phyloP scores from a whole-genome alignment of 768 basidiomycete genomes.

The Lactarius quietus region DNA sequence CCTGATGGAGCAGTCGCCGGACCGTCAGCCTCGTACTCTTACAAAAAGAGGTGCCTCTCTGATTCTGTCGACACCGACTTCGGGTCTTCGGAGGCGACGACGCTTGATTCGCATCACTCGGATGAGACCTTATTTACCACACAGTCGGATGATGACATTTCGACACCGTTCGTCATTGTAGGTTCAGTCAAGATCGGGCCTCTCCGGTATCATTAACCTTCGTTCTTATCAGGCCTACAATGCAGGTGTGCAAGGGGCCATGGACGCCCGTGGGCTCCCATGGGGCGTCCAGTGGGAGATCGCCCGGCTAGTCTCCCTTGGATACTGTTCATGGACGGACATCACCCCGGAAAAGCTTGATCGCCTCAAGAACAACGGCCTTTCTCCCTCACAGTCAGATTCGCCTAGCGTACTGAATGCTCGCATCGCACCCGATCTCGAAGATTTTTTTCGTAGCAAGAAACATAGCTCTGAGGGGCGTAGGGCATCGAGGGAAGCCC shows the following conservation, averaged over 20 bases:
- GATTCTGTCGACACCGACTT: not conserved
- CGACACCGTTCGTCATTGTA: constrained; percentile 11
- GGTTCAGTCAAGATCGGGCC: not conserved
- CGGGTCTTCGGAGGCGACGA: not conserved
- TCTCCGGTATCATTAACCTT: not conserved
- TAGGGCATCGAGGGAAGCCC: not conserved
- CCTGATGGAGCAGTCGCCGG: not conserved
- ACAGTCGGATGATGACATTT: not conserved
- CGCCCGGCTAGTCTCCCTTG: constrained; percentile 39
- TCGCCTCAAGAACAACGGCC: constrained; percentile 23
- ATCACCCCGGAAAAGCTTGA: constrained; percentile 34
- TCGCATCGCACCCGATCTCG: not conserved
- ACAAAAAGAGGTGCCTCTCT: constrained; percentile 2
- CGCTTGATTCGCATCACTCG: not conserved
- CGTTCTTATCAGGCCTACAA: constrained; percentile 15
- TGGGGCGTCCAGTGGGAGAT: constrained; percentile 54
- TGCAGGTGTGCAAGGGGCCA: constrained; percentile 6
- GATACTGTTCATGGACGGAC: constrained; percentile 32
- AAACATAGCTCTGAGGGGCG: not conserved
- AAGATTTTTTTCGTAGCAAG: constrained; percentile 5
- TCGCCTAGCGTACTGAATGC: not conserved
- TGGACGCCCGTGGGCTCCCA: constrained; percentile 21
- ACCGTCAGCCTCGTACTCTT: not conserved
- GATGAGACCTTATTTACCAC: not conserved
- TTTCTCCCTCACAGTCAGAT: not conserved